phyloP scores from a whole-genome alignment of 1,139 yeast genomes.

The Kodamaea derodonti region DNA sequence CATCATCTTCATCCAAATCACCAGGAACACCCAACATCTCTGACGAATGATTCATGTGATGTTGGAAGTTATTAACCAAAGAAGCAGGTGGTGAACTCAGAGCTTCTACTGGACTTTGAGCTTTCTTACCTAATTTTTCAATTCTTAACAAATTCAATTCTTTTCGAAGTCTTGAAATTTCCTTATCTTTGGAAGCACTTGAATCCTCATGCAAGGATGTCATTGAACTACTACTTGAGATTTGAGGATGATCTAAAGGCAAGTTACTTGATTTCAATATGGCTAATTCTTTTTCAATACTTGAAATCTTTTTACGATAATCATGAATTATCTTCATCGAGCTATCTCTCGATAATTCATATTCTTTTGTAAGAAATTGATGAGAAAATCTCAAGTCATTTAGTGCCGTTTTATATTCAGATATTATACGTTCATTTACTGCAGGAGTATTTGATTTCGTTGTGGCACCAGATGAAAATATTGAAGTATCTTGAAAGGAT shows the following conservation, averaged over 20 bases:
- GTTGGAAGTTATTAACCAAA: constrained; percentile 8
- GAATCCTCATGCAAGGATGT: constrained; percentile 22
- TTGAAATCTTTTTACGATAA: constrained; percentile 41
- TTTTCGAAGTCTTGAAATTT: constrained; percentile 42
- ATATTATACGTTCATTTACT: constrained; percentile 25
- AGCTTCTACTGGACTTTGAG: constrained; percentile 4
- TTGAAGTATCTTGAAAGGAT: constrained; percentile 21
- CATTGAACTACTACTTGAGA: constrained; percentile 11
- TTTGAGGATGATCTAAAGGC: constrained; percentile 1
- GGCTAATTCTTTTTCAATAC: constrained; percentile 43
- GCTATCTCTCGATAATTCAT: constrained; percentile 52
- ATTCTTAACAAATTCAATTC: constrained; percentile 47
- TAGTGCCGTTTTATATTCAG: constrained; percentile 52
- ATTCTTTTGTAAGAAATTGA: constrained; percentile 57
- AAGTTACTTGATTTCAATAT: constrained; percentile 17
- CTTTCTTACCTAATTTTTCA: constrained; percentile 41
- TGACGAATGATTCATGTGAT: constrained; percentile 1
- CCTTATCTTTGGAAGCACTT: constrained; percentile 40
- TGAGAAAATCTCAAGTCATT: constrained; percentile 63
- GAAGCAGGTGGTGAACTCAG: constrained; percentile 9
- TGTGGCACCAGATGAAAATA: constrained; percentile 15
- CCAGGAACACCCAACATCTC: constrained; percentile 12
- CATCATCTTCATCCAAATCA: constrained; percentile 16
- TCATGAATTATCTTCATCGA: constrained; percentile 47
- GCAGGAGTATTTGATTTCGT: constrained; percentile 15